Conservation (phyloP, 352 stramenopile genomes). For the Phytophthora brassicae region DNA sequence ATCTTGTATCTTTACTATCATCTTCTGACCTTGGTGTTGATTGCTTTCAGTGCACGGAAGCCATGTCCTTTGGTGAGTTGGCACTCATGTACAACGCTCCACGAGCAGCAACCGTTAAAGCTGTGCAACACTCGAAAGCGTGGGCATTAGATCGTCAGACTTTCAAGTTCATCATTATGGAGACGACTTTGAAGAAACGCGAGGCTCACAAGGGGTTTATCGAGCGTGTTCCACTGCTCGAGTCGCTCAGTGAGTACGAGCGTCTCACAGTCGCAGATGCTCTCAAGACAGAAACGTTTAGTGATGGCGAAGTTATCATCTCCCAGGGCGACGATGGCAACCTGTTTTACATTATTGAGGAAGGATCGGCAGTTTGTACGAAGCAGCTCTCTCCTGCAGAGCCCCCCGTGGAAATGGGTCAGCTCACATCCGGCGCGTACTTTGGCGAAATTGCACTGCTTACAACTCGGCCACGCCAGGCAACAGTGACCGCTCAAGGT, state of each 20-base stretch:
- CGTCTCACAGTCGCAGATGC: constrained; percentile 88
- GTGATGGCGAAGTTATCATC: constrained; percentile 90
- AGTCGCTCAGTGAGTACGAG: constrained; percentile 90
- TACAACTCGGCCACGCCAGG: constrained; percentile 91
- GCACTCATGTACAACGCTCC: constrained; percentile 97
- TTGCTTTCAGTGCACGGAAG: constrained; percentile 81
- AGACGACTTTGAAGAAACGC: constrained; percentile 89
- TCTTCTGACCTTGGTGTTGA: no score
- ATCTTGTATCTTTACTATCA: no score
- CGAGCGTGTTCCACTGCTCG: constrained; percentile 88
- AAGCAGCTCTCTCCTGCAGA: constrained; percentile 82
- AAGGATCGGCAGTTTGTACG: constrained; percentile 76
- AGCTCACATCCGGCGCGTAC: constrained; percentile 91
- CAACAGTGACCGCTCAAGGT: constrained; percentile 83
- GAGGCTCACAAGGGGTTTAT: constrained; percentile 89
- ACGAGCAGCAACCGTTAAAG: constrained; percentile 94
- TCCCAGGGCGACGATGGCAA: constrained; percentile 87
- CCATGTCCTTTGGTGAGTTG: constrained; percentile 96
- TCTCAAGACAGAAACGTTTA: constrained; percentile 81
- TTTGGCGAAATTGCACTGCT: constrained; percentile 96
- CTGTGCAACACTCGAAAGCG: constrained; percentile 88
- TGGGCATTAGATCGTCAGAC: constrained; percentile 91
- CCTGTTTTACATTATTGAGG: constrained; percentile 92
- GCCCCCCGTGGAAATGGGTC: constrained; percentile 80
- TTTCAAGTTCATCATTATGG: constrained; percentile 93